These are phyloP conservation scores for Bauhinia variegata DNA, from an alignment of 306 rosid genomes.

Conservation along the genomic window DNA sequence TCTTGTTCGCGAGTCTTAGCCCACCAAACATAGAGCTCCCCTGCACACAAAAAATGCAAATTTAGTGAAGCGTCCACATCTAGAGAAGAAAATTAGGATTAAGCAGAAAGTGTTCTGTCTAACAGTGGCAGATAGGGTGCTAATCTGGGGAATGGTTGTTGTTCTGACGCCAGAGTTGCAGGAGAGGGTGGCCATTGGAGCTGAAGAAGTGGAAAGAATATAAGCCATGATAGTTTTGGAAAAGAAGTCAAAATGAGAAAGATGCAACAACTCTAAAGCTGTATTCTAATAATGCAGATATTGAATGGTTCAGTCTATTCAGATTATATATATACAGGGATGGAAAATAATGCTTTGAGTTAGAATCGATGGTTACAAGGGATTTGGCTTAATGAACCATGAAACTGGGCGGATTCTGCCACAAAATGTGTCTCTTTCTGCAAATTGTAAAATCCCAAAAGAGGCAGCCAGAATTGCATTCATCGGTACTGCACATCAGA, in stretches of 20 bases:
- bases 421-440: constrained; percentile 26
- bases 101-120: constrained; percentile 2
- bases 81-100: neutral
- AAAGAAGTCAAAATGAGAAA: neutral
- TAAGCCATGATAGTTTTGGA: constrained; percentile 44
- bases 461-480: neutral
- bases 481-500: neutral
- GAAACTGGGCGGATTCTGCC: constrained; percentile 34
- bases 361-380: constrained; percentile 38
- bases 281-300: constrained; percentile 2
- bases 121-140: constrained; percentile 35
- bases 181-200: constrained; percentile 32
- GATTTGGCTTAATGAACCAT: neutral
- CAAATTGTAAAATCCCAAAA: neutral
- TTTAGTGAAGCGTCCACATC: neutral
- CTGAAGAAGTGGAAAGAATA: constrained; percentile 39
- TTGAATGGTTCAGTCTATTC: constrained; percentile 12
- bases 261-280: neutral
- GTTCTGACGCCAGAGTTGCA: constrained; percentile 35
- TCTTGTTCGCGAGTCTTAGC: constrained; percentile 41
- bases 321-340: constrained; percentile 24
- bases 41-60: constrained; percentile 39
- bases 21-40: constrained; percentile 46
- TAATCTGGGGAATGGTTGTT: constrained; percentile 30
- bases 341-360: neutral